phyloP scores from a whole-genome alignment of 1,284 basidiomycete genomes.

The Apiotrichum gamsii region DNA sequence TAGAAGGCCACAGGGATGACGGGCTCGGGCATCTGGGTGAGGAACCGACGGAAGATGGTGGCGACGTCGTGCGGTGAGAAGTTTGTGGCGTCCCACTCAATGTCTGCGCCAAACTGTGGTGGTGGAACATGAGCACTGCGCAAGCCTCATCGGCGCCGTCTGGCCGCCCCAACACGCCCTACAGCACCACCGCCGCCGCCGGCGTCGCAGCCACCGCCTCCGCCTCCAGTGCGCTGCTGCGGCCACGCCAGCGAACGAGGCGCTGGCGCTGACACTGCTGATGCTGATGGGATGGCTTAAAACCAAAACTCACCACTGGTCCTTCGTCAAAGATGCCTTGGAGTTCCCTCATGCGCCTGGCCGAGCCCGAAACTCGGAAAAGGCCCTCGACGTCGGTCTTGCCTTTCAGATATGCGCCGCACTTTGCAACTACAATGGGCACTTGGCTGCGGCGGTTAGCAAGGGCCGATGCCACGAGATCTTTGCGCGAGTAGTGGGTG shows the following conservation, averaged over 20 bases:
- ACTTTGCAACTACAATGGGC: slow-evolving; percentile 94
- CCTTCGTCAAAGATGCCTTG: slow-evolving; percentile 84
- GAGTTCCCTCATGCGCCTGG: slow-evolving; percentile 90
- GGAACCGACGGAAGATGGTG: slow-evolving; percentile 88
- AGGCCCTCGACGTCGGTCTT: slow-evolving; percentile 90
- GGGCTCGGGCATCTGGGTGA: slow-evolving; percentile 83
- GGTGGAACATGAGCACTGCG: slow-evolving; percentile 9
- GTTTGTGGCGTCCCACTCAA: slow-evolving; percentile 78
- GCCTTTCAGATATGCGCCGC: slow-evolving; percentile 86
- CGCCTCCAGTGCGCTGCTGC: too few relatives aligned
- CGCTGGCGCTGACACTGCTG: too few relatives aligned
- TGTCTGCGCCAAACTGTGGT: slow-evolving; percentile 76
- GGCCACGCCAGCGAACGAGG: too few relatives aligned
- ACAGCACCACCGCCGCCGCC: too few relatives aligned
- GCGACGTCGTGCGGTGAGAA: slow-evolving; percentile 95
- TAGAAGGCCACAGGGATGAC: slow-evolving; percentile 57
- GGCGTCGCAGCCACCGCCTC: not conserved
- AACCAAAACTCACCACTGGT: slow-evolving; percentile 61
- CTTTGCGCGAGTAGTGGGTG: too few relatives aligned
- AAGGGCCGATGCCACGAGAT: slow-evolving; percentile 8
- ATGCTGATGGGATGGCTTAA: too few relatives aligned
- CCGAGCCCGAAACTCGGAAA: slow-evolving; percentile 88
- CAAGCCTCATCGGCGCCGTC: not conserved
- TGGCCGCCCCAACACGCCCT: too few relatives aligned
- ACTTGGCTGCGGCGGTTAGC: slow-evolving; percentile 61